phyloP scores from a whole-genome alignment of 805 yeast species.

The Priceomyces medius region DNA sequence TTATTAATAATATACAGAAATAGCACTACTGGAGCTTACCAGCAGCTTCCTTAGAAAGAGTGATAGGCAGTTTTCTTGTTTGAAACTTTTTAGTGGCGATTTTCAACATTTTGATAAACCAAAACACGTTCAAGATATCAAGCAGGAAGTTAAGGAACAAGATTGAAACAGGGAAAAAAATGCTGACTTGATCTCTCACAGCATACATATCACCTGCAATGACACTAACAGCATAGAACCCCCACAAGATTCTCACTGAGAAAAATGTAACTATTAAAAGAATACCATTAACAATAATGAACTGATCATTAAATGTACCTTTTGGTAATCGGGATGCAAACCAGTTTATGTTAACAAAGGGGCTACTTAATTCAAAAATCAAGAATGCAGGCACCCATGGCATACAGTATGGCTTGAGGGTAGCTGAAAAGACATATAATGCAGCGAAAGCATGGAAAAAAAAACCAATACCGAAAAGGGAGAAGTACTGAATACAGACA shows the following conservation, averaged over 20 bases:
- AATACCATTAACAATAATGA: slow-evolving; percentile 69
- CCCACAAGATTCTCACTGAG: slow-evolving; percentile 80
- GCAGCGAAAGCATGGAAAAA: slow-evolving; percentile 84
- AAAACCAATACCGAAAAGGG: slow-evolving; percentile 78
- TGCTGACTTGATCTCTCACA: slow-evolving; percentile 45
- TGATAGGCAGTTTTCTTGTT: slow-evolving; percentile 12
- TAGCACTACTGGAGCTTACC: slow-evolving; percentile 15
- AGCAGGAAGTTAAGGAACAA: slow-evolving; percentile 61
- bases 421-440: slow-evolving; percentile 62
- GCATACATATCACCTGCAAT: slow-evolving; percentile 49
- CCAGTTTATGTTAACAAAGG: slow-evolving; percentile 95
- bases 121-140: slow-evolving; percentile 67
- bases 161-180: slow-evolving; percentile 47
- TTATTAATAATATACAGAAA: no score
- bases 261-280: slow-evolving; percentile 69
- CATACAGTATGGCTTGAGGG: slow-evolving; percentile 72
- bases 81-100: slow-evolving; percentile 59
- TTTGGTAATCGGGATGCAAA: slow-evolving; percentile 75
- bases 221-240: slow-evolving; percentile 64
- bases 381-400: slow-evolving; percentile 82
- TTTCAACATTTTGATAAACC: slow-evolving; percentile 86
- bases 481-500: slow-evolving; percentile 63
- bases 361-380: slow-evolving; percentile 85
- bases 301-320: slow-evolving; percentile 54
- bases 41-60: slow-evolving; percentile 17